Base-by-base conservation (phyloP, 176 grass and related monocot species). In the Eragrostis nindensis region DNA sequence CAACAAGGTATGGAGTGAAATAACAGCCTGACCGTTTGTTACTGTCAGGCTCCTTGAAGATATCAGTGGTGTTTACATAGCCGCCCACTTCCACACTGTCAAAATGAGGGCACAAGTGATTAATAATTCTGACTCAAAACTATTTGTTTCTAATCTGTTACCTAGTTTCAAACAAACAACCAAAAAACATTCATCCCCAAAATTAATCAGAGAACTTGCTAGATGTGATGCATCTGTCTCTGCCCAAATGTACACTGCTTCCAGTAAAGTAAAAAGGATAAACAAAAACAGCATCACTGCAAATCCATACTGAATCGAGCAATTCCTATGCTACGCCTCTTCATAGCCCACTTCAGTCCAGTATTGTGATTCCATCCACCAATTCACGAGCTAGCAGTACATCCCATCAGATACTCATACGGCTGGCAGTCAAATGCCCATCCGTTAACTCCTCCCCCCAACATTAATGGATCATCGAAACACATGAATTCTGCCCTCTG, bases 31-130 rank as follows among this genome's bases (percentile, higher is more conserved):
- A 94, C 92, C 89, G 86, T 55, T 94, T 94, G 68, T 80, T 68
- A 71, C 83, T 87, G 62, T 77, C 64, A 42, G 92, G 68, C 81
- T 91, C 84, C 63, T 94, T 91, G 38, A 66, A 54, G 54, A 63
- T 77, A 69, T 85, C 73, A 59, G 50, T 38, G 25, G 75, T 76
- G 60, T 87, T 86, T 39, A 87, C 71, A 41, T 76, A 80, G 81
- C 56, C 79, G 61, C 90, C 78, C 27, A 90, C 83, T 52, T 91
- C 89, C 74, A 82, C 55, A 76, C 92, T 94, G 86, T 7, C 21
- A 75, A 48, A 61, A 75, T n/a, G 10, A 61, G 5, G 32, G 43
- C 13, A 0, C 17, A 38, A 76, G 14, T 66, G 14, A 22, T 67
- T 57, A 73, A 14, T 21, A 76, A 70, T n/a, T 70, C 4, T 82